Evolutionary conservation across 805 yeast genomes (phyloP), one percentile per base, ranked within the genome.

Genomic region (Candida pseudofarinosa): DNA sequence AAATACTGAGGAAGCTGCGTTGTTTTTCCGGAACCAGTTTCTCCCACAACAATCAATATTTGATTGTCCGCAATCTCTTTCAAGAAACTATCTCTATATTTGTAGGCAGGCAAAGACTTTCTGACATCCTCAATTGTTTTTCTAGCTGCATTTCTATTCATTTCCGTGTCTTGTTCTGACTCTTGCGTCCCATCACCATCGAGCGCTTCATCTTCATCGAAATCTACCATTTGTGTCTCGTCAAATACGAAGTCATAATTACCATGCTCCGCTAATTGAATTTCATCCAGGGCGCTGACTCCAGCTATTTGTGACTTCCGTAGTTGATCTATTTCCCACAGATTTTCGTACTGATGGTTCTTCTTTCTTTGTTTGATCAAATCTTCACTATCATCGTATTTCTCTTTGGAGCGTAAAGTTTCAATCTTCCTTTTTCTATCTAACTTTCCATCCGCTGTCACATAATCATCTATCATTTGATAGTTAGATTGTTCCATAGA

Each of bases 11-110:
- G 97, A 7, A 90, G 59, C 60, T 90, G 97, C 0, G 97, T 90
- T 0, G 97, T 90, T 56, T 90, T 90, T 55, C 97, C 97, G 0
- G 97, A 89, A 36, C 97, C 95, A 0, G 95, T 86, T 58, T 86
- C 95, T 44, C 95, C 95, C 33, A 86, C 91, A 26, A 86, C 79
- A 34, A 86, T 81, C 31, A 86, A 52, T 0, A 83, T 80, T 57
- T 87, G 96, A 51, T 84, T 74, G 19, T 74, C 65, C 18, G 62
- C 58, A 7, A 90, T 74, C 0, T 87, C 81, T 0, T 71, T 67
- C 23, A 90, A 60, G 14, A 90, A 72, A 28, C 78, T 73, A 2
- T 74, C 67, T 37, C 90, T 67, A 52, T 77, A 83, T 40, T 73
- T 64, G 53, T 71, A 88, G 1, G 89, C 95, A 0, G 97, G 97